Evolutionary conservation across 2,329 filamentous ascomycete genomes (phyloP).

Genomic region (Epichloe festucae): DNA sequence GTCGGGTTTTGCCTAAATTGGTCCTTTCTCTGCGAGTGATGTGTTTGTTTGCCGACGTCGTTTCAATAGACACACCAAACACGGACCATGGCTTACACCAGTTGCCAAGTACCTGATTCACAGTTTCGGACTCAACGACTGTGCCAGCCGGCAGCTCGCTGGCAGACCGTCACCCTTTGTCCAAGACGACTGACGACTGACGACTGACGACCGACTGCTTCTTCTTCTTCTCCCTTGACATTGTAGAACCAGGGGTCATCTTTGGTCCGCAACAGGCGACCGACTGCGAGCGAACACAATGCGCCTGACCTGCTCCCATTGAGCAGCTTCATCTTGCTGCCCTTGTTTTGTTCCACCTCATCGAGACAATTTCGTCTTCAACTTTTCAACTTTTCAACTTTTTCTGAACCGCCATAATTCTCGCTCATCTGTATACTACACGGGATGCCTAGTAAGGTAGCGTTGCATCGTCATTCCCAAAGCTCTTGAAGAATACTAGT

Average conservation of each 20-base stretch:
- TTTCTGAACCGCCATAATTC: background rate
- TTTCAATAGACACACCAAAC: constrained; percentile 1
- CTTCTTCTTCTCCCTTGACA: background rate
- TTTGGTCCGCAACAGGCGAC: background rate
- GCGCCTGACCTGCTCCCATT: background rate
- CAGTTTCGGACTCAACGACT: background rate
- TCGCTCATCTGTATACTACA: background rate
- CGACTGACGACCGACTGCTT: too few relatives aligned
- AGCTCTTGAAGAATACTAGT: background rate
- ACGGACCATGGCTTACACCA: constrained; percentile 3
- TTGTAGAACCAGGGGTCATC: background rate
- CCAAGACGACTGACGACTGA: background rate
- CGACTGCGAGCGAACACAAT: background rate
- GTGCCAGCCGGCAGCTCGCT: constrained; percentile 1
- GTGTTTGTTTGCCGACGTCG: constrained; percentile 3
- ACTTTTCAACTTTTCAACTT: background rate
- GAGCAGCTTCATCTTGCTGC: background rate
- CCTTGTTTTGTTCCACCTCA: background rate
- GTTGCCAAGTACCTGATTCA: constrained; percentile 4
- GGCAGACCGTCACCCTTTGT: background rate
- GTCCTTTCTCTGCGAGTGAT: background rate
- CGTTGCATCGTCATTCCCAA: background rate
- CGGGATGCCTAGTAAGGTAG: too few relatives aligned
- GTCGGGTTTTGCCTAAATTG: background rate
- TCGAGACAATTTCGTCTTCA: background rate